Base-by-base conservation (phyloP, 108 stramenopile genomes). In the Nannochloropsis oceanica region DNA sequence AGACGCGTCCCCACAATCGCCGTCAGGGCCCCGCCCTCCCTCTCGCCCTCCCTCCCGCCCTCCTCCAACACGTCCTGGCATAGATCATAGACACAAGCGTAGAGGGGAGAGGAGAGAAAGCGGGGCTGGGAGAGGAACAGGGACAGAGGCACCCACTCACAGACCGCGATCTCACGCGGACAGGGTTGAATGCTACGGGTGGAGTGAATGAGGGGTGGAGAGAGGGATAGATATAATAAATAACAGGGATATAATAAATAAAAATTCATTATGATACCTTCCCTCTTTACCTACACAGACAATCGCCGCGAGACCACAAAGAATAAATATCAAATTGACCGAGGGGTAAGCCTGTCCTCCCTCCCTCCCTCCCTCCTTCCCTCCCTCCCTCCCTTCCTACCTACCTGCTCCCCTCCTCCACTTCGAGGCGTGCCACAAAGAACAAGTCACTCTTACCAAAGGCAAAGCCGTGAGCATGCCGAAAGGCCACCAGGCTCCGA, bases 361-460 rank as follows among this genome's bases (percentile, higher is more conserved):
- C 46, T 50, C 46, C 46, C 46, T 50, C 14, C 46, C 46, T 14
- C 46, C 13, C 46, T 18, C 46, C 46, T 18, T 50, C 46, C 0
- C 46, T 50, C 14, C 46, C 14, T 50, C 14, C 14, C 18, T 50
- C 18, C 46, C 46, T 50, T 50, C 0, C 46, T 18, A 0, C 46
- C 18, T 18, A 50, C 46, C 46, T 50, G 46, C 46, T 18, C 25
- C 82, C 86, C 10, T 80, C 80, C 44, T 83, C 73, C 42, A 86
- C 26, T 27, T 44, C 42, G 84, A 88, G 84, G 12, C 87, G 43
- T 22, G 82, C 86, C 18, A 86, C 50, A 43, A 86, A 86, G 25
- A 86, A 86, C 0, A 86, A 82, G 73, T 86, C 86, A 26, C 86
- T 86, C 50, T 86, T 86, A 20, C 82, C 81, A 82, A 86, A 86